Conservation (phyloP, 129 eudicot species). For the Flaveria sonorensis region DNA sequence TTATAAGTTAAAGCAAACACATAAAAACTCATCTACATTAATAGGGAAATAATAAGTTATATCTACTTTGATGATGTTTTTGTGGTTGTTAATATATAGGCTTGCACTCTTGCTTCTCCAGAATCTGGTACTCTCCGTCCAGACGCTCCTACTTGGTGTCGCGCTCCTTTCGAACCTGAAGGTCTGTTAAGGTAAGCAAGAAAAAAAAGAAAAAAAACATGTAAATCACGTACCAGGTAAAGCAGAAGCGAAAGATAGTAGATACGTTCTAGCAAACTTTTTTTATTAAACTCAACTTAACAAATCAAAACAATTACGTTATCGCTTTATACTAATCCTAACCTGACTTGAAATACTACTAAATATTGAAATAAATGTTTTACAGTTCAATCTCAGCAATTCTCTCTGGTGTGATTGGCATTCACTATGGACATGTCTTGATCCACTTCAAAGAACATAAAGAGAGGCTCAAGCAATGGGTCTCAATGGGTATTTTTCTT, state of each 20-base stretch:
- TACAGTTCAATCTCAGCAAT: constrained; percentile 75
- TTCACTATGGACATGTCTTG: constrained; percentile 85
- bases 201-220: not conserved
- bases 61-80: not conserved
- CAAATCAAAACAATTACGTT: no score
- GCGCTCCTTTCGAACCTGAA: constrained; percentile 89
- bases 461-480: constrained; percentile 92
- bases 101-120: constrained; percentile 74
- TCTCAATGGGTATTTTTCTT: constrained; percentile 65
- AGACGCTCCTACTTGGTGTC: constrained; percentile 86
- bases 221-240: not conserved
- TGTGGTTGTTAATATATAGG: constrained; percentile 40
- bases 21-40: not conserved
- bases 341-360: no score
- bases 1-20: not conserved
- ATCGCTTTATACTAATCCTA: no score
- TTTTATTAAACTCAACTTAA: no score
- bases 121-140: constrained; percentile 54
- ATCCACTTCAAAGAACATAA: constrained; percentile 84
- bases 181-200: constrained; percentile 66
- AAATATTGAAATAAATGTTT: not conserved
- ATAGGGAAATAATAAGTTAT: not conserved
- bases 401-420: constrained; percentile 74
- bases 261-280: no score
- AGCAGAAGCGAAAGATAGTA: not conserved